phyloP scores from a whole-genome alignment of 2,329 filamentous ascomycete species.

The Fusarium albidum region DNA sequence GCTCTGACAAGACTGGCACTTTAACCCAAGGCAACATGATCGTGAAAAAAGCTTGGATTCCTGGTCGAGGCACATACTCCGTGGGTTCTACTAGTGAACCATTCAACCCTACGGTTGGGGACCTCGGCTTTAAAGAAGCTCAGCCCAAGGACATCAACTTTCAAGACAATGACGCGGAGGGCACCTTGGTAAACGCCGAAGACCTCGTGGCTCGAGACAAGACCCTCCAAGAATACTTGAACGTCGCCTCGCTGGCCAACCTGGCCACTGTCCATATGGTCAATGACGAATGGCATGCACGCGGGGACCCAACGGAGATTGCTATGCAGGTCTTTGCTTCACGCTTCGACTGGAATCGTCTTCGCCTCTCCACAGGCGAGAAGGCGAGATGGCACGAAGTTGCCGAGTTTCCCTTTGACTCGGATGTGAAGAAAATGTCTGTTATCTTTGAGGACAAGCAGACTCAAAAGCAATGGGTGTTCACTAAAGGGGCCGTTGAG shows the following conservation, averaged over 20 bases:
- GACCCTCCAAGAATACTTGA: too few relatives aligned
- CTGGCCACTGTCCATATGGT: slow-evolving; percentile 57
- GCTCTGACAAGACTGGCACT: slow-evolving; percentile 66
- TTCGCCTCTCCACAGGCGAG: slow-evolving; percentile 54
- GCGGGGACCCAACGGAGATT: slow-evolving; percentile 74
- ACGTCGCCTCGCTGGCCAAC: slow-evolving; percentile 67
- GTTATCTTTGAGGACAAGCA: slow-evolving; percentile 65
- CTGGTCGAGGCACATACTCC: slow-evolving; percentile 63
- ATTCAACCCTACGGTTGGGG: slow-evolving; percentile 63
- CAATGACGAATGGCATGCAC: slow-evolving; percentile 62
- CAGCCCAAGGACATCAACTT: too few relatives aligned
- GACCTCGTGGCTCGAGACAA: too few relatives aligned
- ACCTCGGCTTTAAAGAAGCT: too few relatives aligned
- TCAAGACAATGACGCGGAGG: too few relatives aligned
- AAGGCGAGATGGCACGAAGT: slow-evolving; percentile 63
- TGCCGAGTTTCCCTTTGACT: slow-evolving; percentile 76
- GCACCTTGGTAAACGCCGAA: too few relatives aligned
- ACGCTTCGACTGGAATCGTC: slow-evolving; percentile 69
- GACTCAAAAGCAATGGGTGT: slow-evolving; percentile 44
- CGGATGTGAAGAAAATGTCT: slow-evolving; percentile 78
- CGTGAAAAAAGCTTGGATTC: slow-evolving; percentile 68
- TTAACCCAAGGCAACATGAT: slow-evolving; percentile 72
- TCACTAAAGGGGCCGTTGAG: slow-evolving; percentile 73
- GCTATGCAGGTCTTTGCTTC: slow-evolving; percentile 76
- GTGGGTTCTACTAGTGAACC: slow-evolving; percentile 64